phyloP scores from a whole-genome alignment of 2,329 filamentous ascomycete genomes.

The Neopestalotiopsis rosae region DNA sequence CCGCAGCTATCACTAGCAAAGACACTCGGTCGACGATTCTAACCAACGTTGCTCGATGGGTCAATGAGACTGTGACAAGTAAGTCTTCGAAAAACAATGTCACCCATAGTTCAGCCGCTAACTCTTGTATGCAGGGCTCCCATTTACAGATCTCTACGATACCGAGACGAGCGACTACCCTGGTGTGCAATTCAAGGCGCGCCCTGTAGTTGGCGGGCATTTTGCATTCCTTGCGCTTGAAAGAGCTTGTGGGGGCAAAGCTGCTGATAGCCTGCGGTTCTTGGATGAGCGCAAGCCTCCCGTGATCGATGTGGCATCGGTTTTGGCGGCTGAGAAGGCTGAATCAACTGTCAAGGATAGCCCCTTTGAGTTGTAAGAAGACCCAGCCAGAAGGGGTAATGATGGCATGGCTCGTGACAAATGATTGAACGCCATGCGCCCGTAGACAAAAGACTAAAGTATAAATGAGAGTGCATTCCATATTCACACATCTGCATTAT shows the following conservation, averaged over 20 bases:
- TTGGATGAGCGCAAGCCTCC: conserved; percentile 44
- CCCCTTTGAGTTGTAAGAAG: conserved; percentile 31
- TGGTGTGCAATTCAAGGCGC: conserved; percentile 76
- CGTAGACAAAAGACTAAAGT: background rate
- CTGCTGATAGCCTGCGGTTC: conserved; percentile 61
- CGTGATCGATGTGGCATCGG: conserved; percentile 40
- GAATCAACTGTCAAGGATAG: conserved; percentile 27
- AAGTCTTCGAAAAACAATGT: conserved; percentile 28
- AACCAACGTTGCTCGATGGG: conserved; percentile 76
- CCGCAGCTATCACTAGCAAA: conserved; percentile 76
- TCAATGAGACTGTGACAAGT: conserved; percentile 80
- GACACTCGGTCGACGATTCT: conserved; percentile 74
- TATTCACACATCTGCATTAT: no score
- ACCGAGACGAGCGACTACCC: conserved; percentile 81
- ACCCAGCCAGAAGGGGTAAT: background rate
- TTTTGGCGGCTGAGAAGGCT: conserved; percentile 31
- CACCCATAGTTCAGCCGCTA: background rate
- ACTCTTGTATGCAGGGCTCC: conserved; percentile 56
- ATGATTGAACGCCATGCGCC: background rate
- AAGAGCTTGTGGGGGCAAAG: conserved; percentile 75
- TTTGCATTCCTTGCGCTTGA: conserved; percentile 86
- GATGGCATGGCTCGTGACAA: background rate
- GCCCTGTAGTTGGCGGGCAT: conserved; percentile 84
- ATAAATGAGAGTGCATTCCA: no score
- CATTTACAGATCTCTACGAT: conserved; percentile 82